phyloP scores from a whole-genome alignment of 2,329 filamentous ascomycete genomes.

The Davidsoniella australis region DNA sequence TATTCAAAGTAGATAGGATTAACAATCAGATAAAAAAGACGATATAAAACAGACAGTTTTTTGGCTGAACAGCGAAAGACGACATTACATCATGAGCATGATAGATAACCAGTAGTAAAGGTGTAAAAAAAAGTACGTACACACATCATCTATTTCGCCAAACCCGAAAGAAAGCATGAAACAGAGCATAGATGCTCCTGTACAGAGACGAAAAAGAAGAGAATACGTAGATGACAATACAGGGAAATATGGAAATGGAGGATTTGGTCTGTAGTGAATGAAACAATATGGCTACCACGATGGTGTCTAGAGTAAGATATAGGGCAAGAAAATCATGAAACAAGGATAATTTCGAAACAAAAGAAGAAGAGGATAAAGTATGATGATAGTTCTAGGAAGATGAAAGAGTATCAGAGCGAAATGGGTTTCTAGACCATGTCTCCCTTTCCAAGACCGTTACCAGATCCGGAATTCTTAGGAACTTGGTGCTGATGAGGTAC shows the following conservation, averaged over 20 bases:
- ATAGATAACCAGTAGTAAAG: not conserved
- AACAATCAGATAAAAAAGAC: not conserved
- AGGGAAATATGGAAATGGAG: not conserved
- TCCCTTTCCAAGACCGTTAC: constrained; percentile 1
- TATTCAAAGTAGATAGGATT: no score
- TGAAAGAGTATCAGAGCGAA: no score
- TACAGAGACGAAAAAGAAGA: not conserved
- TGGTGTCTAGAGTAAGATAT: no score
- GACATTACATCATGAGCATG: not conserved
- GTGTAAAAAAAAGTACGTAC: no score
- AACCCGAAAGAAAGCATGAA: no score
- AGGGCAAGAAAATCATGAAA: not conserved
- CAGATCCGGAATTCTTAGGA: not conserved
- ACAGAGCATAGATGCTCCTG: not conserved
- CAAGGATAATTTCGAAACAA: not conserved
- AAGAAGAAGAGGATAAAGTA: no score
- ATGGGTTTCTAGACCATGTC: constrained; percentile 2
- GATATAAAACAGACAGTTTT: not conserved
- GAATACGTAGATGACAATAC: not conserved
- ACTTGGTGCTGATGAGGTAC: not conserved
- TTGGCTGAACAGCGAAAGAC: not conserved
- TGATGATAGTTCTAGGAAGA: no score
- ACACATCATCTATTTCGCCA: no score
- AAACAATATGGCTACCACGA: no score
- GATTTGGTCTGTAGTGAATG: no score